Evolutionary conservation across 805 yeast species (phyloP).

Genomic region (Candida insectorum): DNA sequence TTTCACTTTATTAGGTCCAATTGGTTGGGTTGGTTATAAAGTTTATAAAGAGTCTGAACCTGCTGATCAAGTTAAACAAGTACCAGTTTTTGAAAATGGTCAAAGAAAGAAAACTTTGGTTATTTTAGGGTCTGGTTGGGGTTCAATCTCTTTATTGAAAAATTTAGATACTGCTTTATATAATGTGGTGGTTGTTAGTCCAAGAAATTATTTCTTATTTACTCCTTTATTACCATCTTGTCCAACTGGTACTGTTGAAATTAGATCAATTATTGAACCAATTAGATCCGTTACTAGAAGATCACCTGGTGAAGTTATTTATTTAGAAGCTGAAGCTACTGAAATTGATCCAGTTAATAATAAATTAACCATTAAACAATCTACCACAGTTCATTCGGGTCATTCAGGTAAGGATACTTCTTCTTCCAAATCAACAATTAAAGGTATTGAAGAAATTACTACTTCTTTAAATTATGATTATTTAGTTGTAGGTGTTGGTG

Average conservation of each 20-base stretch:
- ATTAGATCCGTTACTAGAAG: conserved; percentile 83
- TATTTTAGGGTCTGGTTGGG: conserved; percentile 92
- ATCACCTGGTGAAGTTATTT: conserved; percentile 71
- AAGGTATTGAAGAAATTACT: conserved; percentile 42
- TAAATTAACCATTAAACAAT: conserved; percentile 59
- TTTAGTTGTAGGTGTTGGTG: conserved; percentile 91
- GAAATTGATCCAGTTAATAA: conserved; percentile 73
- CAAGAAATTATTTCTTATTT: conserved; percentile 92
- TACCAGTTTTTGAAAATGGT: conserved; percentile 53
- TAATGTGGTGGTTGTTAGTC: conserved; percentile 87
- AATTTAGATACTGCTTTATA: conserved; percentile 81
- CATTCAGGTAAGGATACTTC: conserved; percentile 50
- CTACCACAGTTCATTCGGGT: conserved; percentile 53
- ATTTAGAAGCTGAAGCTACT: conserved; percentile 88
- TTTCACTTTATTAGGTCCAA: conserved; percentile 51
- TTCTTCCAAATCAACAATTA: conserved; percentile 37
- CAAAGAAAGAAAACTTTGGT: conserved; percentile 71
- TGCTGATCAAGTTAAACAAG: conserved; percentile 55
- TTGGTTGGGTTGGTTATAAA: conserved; percentile 48
- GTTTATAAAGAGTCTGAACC: conserved; percentile 65
- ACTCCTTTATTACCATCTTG: conserved; percentile 95
- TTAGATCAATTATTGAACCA: conserved; percentile 91
- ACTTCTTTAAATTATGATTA: conserved; percentile 67
- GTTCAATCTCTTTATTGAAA: conserved; percentile 80
- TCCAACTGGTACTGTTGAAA: conserved; percentile 89